Percentiles rank a stretch among this genome's conserved stretches.
Evolutionary conservation across 140 eudicot species (phyloP).

Genomic region (Bidens hawaiensis): DNA sequence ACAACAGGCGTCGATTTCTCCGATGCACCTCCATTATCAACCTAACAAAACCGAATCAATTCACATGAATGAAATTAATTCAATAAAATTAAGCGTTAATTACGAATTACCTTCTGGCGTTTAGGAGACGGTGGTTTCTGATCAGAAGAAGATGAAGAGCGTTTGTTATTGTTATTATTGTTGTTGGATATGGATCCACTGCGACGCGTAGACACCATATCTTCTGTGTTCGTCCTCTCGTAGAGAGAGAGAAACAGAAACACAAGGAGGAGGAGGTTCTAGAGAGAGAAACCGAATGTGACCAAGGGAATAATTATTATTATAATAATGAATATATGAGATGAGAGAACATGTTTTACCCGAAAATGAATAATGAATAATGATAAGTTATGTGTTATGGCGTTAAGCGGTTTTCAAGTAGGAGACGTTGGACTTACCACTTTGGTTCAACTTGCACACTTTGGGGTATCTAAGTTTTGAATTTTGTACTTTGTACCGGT

Average conservation of each 20-base stretch:
- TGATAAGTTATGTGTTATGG: not conserved
- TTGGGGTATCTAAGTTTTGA: no score
- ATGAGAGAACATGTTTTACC: not conserved
- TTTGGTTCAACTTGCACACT: no score
- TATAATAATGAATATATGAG: no score
- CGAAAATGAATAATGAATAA: not conserved
- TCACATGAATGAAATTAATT: not conserved
- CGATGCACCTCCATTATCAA: slow-evolving; percentile 45
- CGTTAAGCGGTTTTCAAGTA: no score
- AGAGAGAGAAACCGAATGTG: slow-evolving; percentile 19
- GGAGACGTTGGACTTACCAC: slow-evolving; percentile 33
- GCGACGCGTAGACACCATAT: slow-evolving; percentile 76
- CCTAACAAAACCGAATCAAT: slow-evolving; percentile 27
- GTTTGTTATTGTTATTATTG: slow-evolving; percentile 20
- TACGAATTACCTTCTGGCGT: slow-evolving; percentile 80
- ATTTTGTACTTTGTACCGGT: no score
- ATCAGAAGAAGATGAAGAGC: slow-evolving; percentile 50
- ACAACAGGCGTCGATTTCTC: slow-evolving; percentile 40
- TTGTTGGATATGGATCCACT: slow-evolving; percentile 55
- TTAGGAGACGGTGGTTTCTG: slow-evolving; percentile 57
- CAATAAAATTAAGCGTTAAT: not conserved
- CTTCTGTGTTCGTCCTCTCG: slow-evolving; percentile 17
- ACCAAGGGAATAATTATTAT: slow-evolving; percentile 37
- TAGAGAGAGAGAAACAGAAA: no score
- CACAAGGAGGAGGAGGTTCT: slow-evolving; percentile 25